phyloP scores from a whole-genome alignment of 1,284 basidiomycete genomes.

The Trichosporon sp. region DNA sequence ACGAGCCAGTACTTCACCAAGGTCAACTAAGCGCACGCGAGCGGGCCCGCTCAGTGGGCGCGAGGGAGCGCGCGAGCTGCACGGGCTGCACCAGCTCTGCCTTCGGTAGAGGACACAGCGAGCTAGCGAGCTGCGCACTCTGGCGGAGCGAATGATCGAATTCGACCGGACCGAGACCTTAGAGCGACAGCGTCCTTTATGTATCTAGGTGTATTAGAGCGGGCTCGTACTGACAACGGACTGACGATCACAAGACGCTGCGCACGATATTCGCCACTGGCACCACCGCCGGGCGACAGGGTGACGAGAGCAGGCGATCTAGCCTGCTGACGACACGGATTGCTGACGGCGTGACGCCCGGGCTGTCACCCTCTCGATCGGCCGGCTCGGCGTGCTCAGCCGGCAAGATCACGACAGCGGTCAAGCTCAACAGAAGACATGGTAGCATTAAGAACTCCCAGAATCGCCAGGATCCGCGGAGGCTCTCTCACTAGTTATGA shows the following conservation, averaged over 20 bases:
- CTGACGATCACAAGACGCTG: too few relatives aligned
- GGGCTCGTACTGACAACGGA: background rate
- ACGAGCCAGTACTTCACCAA: conserved; percentile 67
- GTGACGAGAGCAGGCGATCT: too few relatives aligned
- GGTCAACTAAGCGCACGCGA: conserved; percentile 2
- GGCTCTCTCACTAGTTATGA: background rate
- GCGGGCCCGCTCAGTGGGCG: background rate
- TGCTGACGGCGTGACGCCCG: background rate
- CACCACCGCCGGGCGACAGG: too few relatives aligned
- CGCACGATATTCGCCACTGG: background rate
- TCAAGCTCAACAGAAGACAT: background rate
- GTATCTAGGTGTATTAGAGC: background rate
- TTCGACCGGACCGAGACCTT: background rate
- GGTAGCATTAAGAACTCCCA: background rate
- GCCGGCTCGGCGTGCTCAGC: too few relatives aligned
- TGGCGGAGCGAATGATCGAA: too few relatives aligned
- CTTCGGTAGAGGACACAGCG: too few relatives aligned
- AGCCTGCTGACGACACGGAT: too few relatives aligned
- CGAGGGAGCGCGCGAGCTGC: background rate
- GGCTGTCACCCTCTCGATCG: background rate
- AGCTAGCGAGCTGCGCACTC: too few relatives aligned
- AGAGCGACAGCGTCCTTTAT: background rate
- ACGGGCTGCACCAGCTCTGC: background rate
- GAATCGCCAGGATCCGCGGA: background rate
- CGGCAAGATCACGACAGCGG: background rate